These are phyloP conservation scores for Aspergillus sp. DNA, from an alignment of 2,329 filamentous ascomycete genomes.

Conservation along the genomic window DNA sequence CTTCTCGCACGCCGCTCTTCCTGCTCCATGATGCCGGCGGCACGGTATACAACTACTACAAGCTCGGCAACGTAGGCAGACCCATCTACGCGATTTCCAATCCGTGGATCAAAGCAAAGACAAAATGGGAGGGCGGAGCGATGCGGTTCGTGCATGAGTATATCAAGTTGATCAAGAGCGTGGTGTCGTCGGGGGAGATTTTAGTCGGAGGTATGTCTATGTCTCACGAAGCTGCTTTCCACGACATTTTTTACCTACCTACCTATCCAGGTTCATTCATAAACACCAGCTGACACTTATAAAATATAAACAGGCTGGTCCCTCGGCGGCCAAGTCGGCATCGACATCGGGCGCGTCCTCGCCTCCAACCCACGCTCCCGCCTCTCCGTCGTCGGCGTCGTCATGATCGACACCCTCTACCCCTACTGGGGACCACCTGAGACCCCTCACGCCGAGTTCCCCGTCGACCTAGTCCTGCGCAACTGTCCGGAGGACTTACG, in stretches of 20 bases:
- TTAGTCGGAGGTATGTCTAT: background rate
- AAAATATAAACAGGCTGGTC: background rate
- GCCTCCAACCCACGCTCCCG: background rate
- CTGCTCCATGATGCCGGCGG: background rate
- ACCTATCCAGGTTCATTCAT: too few species aligned
- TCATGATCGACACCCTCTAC: background rate
- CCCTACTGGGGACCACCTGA: background rate
- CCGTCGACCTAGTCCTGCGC: background rate
- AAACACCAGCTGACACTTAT: too few species aligned
- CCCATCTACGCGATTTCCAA: background rate
- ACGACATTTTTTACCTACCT: too few species aligned
- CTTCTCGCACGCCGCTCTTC: background rate
- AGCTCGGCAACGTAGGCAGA: background rate
- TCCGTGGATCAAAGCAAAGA: background rate
- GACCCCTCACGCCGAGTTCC: background rate
- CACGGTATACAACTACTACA: background rate
- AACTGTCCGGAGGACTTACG: background rate
- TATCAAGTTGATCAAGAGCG: background rate
- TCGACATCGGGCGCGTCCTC: background rate
- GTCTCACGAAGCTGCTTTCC: background rate
- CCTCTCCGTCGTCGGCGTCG: background rate
- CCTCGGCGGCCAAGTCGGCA: background rate
- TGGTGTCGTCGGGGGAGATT: background rate
- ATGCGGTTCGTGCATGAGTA: background rate
- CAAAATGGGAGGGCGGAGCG: background rate